Percentiles rank a stretch among this genome's conserved stretches.
These are phyloP conservation scores for Fusarium sp. DNA, from an alignment of 2,329 filamentous ascomycete species.

Conservation along the genomic window DNA sequence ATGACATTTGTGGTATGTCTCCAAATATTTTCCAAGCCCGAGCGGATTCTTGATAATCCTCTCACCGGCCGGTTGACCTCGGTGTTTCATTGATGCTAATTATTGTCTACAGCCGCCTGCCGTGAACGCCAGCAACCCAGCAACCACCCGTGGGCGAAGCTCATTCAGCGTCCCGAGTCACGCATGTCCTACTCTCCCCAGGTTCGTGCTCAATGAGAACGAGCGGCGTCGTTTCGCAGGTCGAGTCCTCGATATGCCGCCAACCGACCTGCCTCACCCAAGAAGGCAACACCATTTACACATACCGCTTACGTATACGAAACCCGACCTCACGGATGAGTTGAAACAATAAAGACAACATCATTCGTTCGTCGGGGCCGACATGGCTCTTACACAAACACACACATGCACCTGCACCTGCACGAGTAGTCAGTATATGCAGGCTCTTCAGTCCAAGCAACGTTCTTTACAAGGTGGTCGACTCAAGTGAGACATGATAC, in stretches of 20 bases:
- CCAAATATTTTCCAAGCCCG: slow-evolving; percentile 18
- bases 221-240: slow-evolving; percentile 21
- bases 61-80: slow-evolving; percentile 20
- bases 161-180: slow-evolving; percentile 54
- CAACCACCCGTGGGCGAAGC: slow-evolving; percentile 56
- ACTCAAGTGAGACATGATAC: slow-evolving; percentile 37
- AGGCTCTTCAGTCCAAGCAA: slow-evolving; percentile 21
- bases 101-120: slow-evolving; percentile 52
- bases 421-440: slow-evolving; percentile 25
- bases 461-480: slow-evolving; percentile 24
- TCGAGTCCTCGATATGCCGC: slow-evolving; percentile 25
- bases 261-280: slow-evolving; percentile 29
- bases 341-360: slow-evolving; percentile 21
- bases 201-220: slow-evolving; percentile 50
- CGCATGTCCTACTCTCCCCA: slow-evolving; percentile 48
- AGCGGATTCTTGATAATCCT: not conserved
- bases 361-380: slow-evolving; percentile 16
- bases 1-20: slow-evolving; percentile 61
- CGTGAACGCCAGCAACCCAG: slow-evolving; percentile 57
- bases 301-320: slow-evolving; percentile 21
- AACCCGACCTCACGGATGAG: slow-evolving; percentile 32
- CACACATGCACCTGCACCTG: slow-evolving; percentile 1
- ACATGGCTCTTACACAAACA: slow-evolving; percentile 3
- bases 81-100: slow-evolving; percentile 40
- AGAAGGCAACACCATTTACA: slow-evolving; percentile 24